Conservation (phyloP, 2,329 filamentous ascomycete species). For the Cladorrhinum sp. region DNA sequence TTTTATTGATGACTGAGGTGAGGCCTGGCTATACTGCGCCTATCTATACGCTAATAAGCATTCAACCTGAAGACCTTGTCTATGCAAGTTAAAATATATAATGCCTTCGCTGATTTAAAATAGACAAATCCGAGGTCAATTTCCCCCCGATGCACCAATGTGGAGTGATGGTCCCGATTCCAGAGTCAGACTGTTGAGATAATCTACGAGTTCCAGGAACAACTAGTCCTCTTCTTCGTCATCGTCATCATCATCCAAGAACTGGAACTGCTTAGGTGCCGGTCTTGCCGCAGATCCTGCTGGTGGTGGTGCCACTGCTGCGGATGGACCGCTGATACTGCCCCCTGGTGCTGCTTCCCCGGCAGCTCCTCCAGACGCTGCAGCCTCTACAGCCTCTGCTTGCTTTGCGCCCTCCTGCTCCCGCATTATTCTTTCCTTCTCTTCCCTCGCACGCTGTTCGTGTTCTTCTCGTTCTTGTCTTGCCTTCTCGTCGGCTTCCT, state of each 20-base stretch:
- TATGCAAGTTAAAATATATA: no score
- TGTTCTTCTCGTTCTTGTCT: slow-evolving; percentile 35
- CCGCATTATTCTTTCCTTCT: slow-evolving; percentile 45
- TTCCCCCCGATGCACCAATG: no score
- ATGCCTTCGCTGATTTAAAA: no score
- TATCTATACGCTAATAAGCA: no score
- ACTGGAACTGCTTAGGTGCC: slow-evolving; percentile 52
- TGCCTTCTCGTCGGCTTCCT: slow-evolving; percentile 47
- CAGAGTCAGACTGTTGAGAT: no score
- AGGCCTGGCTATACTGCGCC: no score
- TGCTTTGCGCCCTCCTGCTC: slow-evolving; percentile 44
- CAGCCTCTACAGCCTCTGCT: slow-evolving; percentile 36
- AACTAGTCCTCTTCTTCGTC: no score
- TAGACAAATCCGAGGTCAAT: no score
- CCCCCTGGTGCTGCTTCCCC: slow-evolving; percentile 39
- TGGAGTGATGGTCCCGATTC: no score
- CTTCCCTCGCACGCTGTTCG: slow-evolving; percentile 42
- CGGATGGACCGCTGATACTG: slow-evolving; percentile 21
- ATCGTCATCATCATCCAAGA: slow-evolving; percentile 46
- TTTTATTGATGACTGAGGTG: no score
- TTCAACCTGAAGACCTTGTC: no score
- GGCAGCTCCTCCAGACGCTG: not conserved
- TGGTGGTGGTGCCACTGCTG: not conserved
- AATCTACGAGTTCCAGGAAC: no score
- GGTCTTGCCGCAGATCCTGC: slow-evolving; percentile 30